A percentile compares a stretch with the other conserved stretches of the same genome.
phyloP scores from a whole-genome alignment of 495 filamentous ascomycete genomes.

The Hypoxylon lenormandii region DNA sequence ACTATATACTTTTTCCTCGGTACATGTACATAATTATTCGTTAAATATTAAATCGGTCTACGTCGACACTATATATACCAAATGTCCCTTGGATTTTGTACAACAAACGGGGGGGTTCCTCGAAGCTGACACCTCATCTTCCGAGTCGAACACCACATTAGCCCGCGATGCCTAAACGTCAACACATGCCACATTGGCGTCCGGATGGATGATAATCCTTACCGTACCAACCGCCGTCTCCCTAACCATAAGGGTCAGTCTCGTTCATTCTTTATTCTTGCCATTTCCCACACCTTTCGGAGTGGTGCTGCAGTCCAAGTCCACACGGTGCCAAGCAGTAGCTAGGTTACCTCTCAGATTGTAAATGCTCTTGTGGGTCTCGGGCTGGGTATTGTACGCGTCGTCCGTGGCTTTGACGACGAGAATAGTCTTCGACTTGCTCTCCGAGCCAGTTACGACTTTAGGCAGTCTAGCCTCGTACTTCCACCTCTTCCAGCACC shows the following conservation, averaged over 20 bases:
- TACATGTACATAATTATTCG: no score
- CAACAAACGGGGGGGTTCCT: neutral
- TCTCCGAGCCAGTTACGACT: constrained; percentile 55
- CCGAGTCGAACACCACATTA: neutral
- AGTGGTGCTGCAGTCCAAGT: constrained; percentile 38
- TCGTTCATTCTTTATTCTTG: constrained; percentile 3
- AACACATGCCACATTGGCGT: neutral
- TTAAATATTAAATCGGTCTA: no score
- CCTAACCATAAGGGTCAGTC: neutral
- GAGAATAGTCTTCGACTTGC: constrained; percentile 56
- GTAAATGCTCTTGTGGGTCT: constrained; percentile 63
- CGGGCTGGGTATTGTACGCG: constrained; percentile 68
- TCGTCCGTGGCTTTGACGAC: constrained; percentile 70
- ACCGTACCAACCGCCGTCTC: neutral
- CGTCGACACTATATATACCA: no score
- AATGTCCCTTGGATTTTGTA: no score
- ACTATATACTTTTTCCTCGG: no score
- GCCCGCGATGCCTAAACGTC: neutral
- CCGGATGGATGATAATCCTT: neutral
- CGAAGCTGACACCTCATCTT: neutral
- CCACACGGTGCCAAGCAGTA: constrained; percentile 67
- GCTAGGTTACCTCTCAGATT: constrained; percentile 68
- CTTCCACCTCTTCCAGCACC: constrained; percentile 68
- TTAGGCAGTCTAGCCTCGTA: constrained; percentile 61
- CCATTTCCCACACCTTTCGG: neutral